Base-by-base conservation (phyloP, 2,329 filamentous ascomycete genomes). In the Xylaria sp. region DNA sequence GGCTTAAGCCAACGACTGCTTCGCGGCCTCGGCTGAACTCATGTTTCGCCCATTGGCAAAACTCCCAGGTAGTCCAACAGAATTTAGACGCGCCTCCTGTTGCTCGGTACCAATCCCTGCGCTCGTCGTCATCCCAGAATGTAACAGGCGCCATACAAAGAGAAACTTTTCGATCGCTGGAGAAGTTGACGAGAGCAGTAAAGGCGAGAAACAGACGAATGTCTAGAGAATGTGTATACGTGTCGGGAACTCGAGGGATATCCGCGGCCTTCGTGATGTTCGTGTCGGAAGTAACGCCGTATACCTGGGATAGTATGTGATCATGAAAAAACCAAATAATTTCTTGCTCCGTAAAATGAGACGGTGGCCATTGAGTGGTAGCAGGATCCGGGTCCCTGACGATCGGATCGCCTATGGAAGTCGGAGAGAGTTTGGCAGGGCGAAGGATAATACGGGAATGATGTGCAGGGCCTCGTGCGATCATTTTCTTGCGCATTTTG, bases 61-160 rank as follows among this genome's bases (percentile, higher is more conserved):
- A 68, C 2, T 68, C 66, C 66, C 48, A 65, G 3, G 56, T 50
- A 23, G 66, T 65, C 66, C 55, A 65, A 25, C 60, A 65, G 50
- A 65, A 41, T 5, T 61, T 65, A 2, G 66, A 56, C 20, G 56
- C 56, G 23, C 61, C 66, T 25, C 55, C 66, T 12, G 61, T 60
- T 15, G 61, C 55, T 23, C 9, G 39, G 34, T 65, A 51, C 56
- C 61, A 68, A 39, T 61, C 50, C 20, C 28, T 65, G 39, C 66
- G 66, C 56, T 65, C 61, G 3, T 65, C 55, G 1, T 65, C 61
- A 37, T 68, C 61, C 66, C 56, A 60, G 39, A 68, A 68, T 0
- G 31, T 56, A 25, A 68, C 59, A 1, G 66, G 61, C 12, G 51
- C 7, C 56, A 68, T 61, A 28, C 61, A 68, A 13, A 65, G 46